Conservation (phyloP, 495 filamentous ascomycete species). For the Cercophora sp. region DNA sequence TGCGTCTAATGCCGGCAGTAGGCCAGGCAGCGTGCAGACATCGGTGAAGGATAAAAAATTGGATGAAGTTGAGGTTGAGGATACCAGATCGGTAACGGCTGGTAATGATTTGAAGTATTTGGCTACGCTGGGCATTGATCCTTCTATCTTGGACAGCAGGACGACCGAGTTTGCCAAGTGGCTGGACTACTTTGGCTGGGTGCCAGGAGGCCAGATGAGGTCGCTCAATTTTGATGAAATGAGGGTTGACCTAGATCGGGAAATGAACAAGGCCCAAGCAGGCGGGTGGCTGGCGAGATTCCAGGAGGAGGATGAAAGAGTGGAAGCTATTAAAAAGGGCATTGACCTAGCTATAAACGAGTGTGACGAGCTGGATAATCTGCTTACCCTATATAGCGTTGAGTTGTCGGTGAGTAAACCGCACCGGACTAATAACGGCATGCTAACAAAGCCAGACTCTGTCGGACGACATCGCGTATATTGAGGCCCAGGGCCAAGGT, state of each 20-base stretch:
- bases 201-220: conserved; percentile 62
- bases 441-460: conserved; percentile 67
- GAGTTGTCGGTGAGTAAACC: conserved; percentile 74
- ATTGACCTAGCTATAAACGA: conserved; percentile 87
- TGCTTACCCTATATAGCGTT: conserved; percentile 89
- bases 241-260: conserved; percentile 76
- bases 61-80: conserved; percentile 33
- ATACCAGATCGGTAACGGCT: conserved; percentile 57
- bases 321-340: conserved; percentile 73
- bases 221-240: conserved; percentile 75
- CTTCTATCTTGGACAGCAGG: conserved; percentile 60
- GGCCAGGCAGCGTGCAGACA: conserved; percentile 33
- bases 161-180: conserved; percentile 66
- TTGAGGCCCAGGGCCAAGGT: conserved; percentile 95
- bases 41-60: conserved; percentile 41
- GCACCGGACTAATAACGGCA: conserved; percentile 17
- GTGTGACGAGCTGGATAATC: conserved; percentile 90
- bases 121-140: conserved; percentile 69
- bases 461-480: conserved; percentile 91
- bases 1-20: conserved; percentile 30
- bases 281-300: conserved; percentile 87
- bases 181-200: conserved; percentile 88
- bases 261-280: conserved; percentile 84
- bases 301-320: conserved; percentile 83
- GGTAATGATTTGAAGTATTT: conserved; percentile 78